A percentile compares a stretch with the other conserved stretches of the same genome.
phyloP scores from a whole-genome alignment of 2,329 filamentous ascomycete species.

The Sclerotinia nivalis region DNA sequence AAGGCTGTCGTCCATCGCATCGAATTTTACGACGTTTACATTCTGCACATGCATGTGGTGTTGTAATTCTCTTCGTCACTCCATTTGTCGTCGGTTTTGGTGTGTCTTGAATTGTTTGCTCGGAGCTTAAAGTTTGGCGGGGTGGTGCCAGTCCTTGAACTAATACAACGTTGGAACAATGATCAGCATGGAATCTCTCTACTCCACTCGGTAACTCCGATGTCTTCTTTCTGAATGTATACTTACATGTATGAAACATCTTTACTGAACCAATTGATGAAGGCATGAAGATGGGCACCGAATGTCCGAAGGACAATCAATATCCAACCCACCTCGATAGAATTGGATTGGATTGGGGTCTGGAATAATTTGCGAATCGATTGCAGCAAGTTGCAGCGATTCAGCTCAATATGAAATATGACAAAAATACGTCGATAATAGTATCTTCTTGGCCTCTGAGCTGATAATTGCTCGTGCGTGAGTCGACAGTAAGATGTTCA shows the following conservation, averaged over 20 bases:
- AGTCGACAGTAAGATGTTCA: slow-evolving; percentile 10
- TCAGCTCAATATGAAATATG: slow-evolving; percentile 23
- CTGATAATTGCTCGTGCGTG: not conserved
- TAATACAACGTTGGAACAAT: slow-evolving; percentile 25
- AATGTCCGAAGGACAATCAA: slow-evolving; percentile 17
- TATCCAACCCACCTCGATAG: slow-evolving; percentile 9
- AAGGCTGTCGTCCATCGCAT: slow-evolving; percentile 79
- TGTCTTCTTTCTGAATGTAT: not conserved
- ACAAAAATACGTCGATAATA: slow-evolving; percentile 13
- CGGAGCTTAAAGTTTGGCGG: slow-evolving; percentile 30
- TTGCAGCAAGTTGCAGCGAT: slow-evolving; percentile 17
- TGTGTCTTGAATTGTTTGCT: slow-evolving; percentile 33
- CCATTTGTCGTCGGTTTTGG: slow-evolving; percentile 42
- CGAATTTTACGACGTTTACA: slow-evolving; percentile 82
- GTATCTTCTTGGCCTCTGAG: slow-evolving; percentile 7
- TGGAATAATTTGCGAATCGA: slow-evolving; percentile 7
- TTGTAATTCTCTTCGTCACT: slow-evolving; percentile 54
- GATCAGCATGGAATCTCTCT: slow-evolving; percentile 12
- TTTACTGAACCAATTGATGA: slow-evolving; percentile 36
- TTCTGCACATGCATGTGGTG: slow-evolving; percentile 68
- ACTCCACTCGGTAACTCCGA: slow-evolving; percentile 18
- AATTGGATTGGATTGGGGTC: slow-evolving; percentile 5
- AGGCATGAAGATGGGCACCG: slow-evolving; percentile 34
- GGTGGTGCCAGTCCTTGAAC: slow-evolving; percentile 41
- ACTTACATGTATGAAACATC: slow-evolving; percentile 43